A percentile compares a stretch with the other conserved stretches of the same genome.
These are phyloP conservation scores for Lactarius evosmus DNA, from an alignment of 768 basidiomycete species.

Conservation along the genomic window DNA sequence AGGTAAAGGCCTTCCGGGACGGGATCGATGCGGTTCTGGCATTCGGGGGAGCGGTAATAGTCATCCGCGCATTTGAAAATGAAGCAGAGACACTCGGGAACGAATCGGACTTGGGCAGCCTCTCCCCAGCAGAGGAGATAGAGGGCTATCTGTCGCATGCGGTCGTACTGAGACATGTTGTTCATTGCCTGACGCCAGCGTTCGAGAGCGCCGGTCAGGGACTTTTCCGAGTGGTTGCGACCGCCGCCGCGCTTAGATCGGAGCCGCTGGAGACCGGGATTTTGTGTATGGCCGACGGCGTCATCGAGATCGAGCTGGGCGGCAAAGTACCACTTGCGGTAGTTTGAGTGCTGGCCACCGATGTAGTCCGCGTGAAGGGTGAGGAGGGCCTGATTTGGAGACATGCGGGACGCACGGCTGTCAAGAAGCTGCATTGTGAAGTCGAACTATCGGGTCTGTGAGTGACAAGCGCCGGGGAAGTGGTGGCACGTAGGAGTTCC, in stretches of 20 bases:
- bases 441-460: constrained; percentile 65
- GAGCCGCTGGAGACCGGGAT: constrained; percentile 85
- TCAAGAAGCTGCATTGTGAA: constrained; percentile 97
- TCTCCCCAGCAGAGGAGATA: constrained; percentile 98
- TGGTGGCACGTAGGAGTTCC: not conserved
- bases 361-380: constrained; percentile 99
- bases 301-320: constrained; percentile 98
- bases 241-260: constrained; percentile 57
- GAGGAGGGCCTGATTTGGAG: constrained; percentile 89
- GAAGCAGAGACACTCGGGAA: constrained; percentile 96
- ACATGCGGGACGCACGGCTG: constrained; percentile 95
- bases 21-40: constrained; percentile 86
- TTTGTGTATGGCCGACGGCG: constrained; percentile 88
- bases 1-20: constrained; percentile 96
- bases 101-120: constrained; percentile 94
- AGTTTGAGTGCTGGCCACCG: constrained; percentile 96
- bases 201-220: constrained; percentile 78
- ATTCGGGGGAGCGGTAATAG: constrained; percentile 98
- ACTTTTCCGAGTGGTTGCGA: constrained; percentile 56
- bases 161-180: constrained; percentile 97
- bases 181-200: constrained; percentile 98
- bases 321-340: constrained; percentile 99
- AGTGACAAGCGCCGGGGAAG: constrained; percentile 2
- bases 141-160: constrained; percentile 92
- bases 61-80: constrained; percentile 99